Evolutionary conservation across 345 rosid genomes (phyloP).

Genomic region (Dipteronia sinensis): DNA sequence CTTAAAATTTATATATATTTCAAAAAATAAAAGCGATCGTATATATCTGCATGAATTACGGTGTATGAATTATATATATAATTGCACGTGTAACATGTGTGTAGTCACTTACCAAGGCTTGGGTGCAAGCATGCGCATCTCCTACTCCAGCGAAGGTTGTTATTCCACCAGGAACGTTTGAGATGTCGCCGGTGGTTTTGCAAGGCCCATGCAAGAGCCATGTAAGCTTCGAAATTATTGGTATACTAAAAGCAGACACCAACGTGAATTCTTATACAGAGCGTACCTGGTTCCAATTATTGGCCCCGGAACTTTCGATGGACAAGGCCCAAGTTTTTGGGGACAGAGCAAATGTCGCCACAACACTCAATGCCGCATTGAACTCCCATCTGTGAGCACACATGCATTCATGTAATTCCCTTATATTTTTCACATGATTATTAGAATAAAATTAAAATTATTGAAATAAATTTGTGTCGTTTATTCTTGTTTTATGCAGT

Average conservation of each 20-base stretch:
- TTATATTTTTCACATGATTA: too few species aligned
- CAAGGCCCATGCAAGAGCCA: constrained; percentile 60
- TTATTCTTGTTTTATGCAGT: constrained; percentile 40
- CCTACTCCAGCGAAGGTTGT: constrained; percentile 46
- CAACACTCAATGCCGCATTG: constrained; percentile 28
- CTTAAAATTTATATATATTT: too few species aligned
- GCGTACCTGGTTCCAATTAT: constrained; percentile 38
- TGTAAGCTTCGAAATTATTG: constrained; percentile 43
- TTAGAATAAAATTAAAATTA: background rate
- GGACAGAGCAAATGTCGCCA: constrained; percentile 39
- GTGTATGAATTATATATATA: background rate
- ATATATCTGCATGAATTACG: background rate
- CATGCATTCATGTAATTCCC: too few species aligned
- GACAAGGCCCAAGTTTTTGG: constrained; percentile 48
- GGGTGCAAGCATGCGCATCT: constrained; percentile 54
- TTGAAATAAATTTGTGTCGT: too few species aligned
- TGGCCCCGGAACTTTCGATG: background rate
- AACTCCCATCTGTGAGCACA: constrained; percentile 56
- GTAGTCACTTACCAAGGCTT: constrained; percentile 58
- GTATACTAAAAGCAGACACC: constrained; percentile 44
- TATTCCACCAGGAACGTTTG: constrained; percentile 48
- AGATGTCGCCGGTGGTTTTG: constrained; percentile 47
- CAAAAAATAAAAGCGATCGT: too few species aligned
- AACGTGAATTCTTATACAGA: constrained; percentile 34
- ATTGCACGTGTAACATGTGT: too few species aligned